phyloP scores from a whole-genome alignment of 2,329 filamentous ascomycete genomes.

The Microcyclospora tardicrescens region DNA sequence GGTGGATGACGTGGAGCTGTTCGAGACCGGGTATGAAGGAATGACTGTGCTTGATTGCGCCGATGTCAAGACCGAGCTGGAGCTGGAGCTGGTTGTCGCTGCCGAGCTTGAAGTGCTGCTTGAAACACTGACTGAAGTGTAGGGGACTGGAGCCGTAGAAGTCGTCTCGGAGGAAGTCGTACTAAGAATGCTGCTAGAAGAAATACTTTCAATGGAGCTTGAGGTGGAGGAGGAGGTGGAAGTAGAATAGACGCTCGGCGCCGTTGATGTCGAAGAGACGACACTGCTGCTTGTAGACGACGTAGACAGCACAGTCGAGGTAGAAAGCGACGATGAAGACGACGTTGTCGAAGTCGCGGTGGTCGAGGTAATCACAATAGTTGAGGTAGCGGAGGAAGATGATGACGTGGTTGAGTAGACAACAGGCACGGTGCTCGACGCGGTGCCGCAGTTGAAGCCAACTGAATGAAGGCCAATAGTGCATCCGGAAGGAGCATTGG shows the following conservation, averaged over 20 bases:
- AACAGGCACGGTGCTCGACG: slow-evolving; percentile 16
- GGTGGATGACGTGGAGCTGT: too few species aligned
- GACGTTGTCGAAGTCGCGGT: slow-evolving; percentile 2
- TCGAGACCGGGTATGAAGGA: too few species aligned
- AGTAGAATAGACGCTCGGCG: too few species aligned
- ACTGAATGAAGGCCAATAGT: slow-evolving; percentile 62
- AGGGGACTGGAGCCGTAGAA: background rate
- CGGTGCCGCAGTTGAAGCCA: slow-evolving; percentile 55
- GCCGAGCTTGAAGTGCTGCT: slow-evolving; percentile 1
- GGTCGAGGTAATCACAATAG: slow-evolving; percentile 1
- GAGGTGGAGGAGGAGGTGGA: background rate
- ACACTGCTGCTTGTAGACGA: too few species aligned
- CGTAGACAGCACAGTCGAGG: too few species aligned
- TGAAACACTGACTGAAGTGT: too few species aligned
- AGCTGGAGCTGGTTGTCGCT: too few species aligned
- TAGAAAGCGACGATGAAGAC: too few species aligned
- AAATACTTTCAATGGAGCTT: background rate
- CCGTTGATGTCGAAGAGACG: too few species aligned
- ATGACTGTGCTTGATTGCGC: slow-evolving; percentile 4
- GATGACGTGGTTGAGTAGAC: slow-evolving; percentile 19
- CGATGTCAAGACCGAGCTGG: background rate
- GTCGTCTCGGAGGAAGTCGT: background rate
- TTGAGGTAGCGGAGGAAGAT: slow-evolving; percentile 7
- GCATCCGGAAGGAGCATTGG: slow-evolving; percentile 45
- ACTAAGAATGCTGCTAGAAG: background rate